A percentile compares a stretch with the other conserved stretches of the same genome.
These are phyloP conservation scores for Lecanicillium sp. DNA, from an alignment of 2,329 filamentous ascomycete genomes.

Conservation along the genomic window DNA sequence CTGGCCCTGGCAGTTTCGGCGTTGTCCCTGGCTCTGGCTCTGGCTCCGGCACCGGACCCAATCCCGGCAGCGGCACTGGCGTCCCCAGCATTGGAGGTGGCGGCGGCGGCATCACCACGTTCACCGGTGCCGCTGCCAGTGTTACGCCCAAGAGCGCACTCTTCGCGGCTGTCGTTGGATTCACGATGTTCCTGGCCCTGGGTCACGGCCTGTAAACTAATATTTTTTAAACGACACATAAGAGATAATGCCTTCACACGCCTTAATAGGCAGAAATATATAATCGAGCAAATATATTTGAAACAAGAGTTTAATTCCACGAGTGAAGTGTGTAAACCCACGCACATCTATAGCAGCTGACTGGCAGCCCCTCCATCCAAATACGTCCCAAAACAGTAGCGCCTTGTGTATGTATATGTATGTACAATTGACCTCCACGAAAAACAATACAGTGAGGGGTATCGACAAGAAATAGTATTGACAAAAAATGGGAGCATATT, in stretches of 20 bases:
- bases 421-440: constrained; percentile 10
- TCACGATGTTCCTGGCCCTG: constrained; percentile 33
- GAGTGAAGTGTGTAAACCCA: neutral
- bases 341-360: neutral
- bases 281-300: constrained; percentile 1
- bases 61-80: no score
- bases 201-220: constrained; percentile 29
- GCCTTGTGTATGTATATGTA: constrained; percentile 12
- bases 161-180: constrained; percentile 30
- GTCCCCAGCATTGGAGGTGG: no score
- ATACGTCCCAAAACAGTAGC: constrained; percentile 1
- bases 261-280: no score
- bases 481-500: constrained; percentile 4
- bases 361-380: constrained; percentile 2
- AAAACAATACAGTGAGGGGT: constrained; percentile 8
- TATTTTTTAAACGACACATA: neutral
- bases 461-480: constrained; percentile 7
- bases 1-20: no score
- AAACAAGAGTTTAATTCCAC: neutral
- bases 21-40: no score
- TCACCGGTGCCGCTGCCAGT: constrained; percentile 20
- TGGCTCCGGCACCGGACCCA: no score
- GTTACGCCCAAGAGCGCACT: constrained; percentile 22
- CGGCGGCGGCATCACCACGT: no score
- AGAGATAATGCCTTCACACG: no score